Evolutionary conservation across 768 basidiomycete species (phyloP).

Genomic region (Coprinellus micaceus): DNA sequence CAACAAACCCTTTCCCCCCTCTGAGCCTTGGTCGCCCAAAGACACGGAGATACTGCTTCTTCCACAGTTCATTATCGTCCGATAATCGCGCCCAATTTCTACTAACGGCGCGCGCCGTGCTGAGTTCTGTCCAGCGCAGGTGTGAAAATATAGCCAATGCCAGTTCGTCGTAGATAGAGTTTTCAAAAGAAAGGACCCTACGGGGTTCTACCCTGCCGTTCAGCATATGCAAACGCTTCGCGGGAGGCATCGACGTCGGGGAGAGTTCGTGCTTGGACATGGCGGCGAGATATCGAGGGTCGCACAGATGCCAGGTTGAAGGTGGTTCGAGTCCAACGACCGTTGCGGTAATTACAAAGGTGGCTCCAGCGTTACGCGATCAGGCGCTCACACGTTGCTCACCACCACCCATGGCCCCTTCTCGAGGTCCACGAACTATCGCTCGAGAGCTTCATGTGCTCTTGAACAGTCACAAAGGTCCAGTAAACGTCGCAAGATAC

Average conservation of each 20-base stretch:
- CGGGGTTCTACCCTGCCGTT: conserved; percentile 9
- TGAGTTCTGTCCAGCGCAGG: conserved; percentile 65
- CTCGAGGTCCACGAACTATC: conserved; percentile 49
- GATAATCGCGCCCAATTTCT: conserved; percentile 66
- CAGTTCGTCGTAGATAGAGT: conserved; percentile 70
- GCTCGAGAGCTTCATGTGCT: conserved; percentile 61
- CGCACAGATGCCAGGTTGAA: conserved; percentile 7
- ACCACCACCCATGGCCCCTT: conserved; percentile 43
- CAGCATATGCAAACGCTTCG: conserved; percentile 51
- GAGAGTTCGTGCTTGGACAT: conserved; percentile 56
- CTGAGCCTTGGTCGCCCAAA: conserved; percentile 68
- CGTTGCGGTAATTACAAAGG: not conserved
- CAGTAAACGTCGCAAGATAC: conserved; percentile 89
- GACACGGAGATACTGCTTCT: conserved; percentile 54
- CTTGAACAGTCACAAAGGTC: conserved; percentile 68
- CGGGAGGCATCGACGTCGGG: conserved; percentile 44
- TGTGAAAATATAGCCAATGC: conserved; percentile 70
- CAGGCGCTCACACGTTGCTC: conserved; percentile 1
- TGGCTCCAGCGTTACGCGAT: conserved; percentile 3
- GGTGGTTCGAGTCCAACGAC: not conserved
- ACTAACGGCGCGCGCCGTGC: conserved; percentile 57
- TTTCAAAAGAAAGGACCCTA: conserved; percentile 42
- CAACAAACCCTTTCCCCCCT: conserved; percentile 61
- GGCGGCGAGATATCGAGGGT: not conserved
- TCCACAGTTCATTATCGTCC: conserved; percentile 73